Base-by-base conservation (phyloP, 1,284 basidiomycete genomes). In the Puccinia sorghi region DNA sequence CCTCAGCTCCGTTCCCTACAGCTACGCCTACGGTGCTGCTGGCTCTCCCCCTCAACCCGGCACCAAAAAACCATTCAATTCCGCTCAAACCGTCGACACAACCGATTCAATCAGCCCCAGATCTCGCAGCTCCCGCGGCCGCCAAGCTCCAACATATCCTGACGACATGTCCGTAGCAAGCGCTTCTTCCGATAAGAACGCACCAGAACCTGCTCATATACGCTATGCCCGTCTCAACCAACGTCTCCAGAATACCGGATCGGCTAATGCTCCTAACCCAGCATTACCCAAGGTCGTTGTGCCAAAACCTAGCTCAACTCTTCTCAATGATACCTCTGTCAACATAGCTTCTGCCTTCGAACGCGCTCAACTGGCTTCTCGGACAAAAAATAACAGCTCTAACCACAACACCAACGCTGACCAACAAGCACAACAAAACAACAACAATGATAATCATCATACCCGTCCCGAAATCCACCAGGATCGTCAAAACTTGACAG, bases 291-390 rank as follows among this genome's bases (percentile, higher is more conserved):
- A 56, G 52, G 41, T 72, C 70, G 41, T 72, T 54, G 37, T 72
- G 20, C 70, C 52, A 25, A 72, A 54, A 41, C 56, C 54, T 20
- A 37, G 3, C 37, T 72, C 70, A 25, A 46, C 70, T 39, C n/a
- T 32, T 25, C 50, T 43, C 56, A 78, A 76, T 22, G 64, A 64
- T 71, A 57, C 75, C 25, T 78, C 75, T 41, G 52, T 71, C 56
- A 78, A 69, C 37, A 63, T 78, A 46, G 54, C 67, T 9, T 78
- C 75, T 17, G 75, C 75, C 8, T 78, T 78, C 43, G 75, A 78
- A 71, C 48, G 75, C 22, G 75, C 75, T 50, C 39, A 57, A 15
- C 22, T 52, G 41, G 56, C 54, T 12, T 54, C 75, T 12, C 64
- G 75, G 27, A 57, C 9, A 27, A 54, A 54, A 66, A 66, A 39